phyloP scores from a whole-genome alignment of 495 filamentous ascomycete species.

The Aspergillus haitiensis region DNA sequence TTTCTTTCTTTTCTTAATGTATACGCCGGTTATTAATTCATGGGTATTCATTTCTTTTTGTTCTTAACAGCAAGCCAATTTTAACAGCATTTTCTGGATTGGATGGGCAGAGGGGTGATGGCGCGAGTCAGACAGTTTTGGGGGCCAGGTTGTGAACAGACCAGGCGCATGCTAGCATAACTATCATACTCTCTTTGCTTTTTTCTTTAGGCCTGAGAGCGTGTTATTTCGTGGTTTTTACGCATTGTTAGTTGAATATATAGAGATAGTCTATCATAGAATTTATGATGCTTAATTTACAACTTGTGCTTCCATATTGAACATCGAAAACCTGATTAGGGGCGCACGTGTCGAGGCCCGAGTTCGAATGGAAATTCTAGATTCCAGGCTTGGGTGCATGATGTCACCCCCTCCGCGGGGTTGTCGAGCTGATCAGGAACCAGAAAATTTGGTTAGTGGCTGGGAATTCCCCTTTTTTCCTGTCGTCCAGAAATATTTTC shows the following conservation, averaged over 20 bases:
- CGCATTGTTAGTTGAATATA: conserved; percentile 1
- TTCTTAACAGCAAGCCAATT: conserved; percentile 25
- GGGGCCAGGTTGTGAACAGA: conserved; percentile 23
- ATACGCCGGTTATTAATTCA: conserved; percentile 35
- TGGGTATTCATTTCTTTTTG: conserved; percentile 23
- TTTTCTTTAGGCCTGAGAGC: conserved; percentile 4
- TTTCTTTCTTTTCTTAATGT: conserved; percentile 18
- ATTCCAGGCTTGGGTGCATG: conserved; percentile 16
- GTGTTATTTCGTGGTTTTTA: conserved; percentile 1
- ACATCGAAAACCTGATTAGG: conserved; percentile 7
- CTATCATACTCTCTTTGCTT: neutral
- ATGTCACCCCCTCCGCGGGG: conserved; percentile 29
- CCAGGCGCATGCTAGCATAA: conserved; percentile 8
- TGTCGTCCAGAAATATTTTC: neutral
- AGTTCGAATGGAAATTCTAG: conserved; percentile 10
- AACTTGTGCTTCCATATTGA: neutral
- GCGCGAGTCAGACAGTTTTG: conserved; percentile 15
- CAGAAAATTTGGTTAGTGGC: conserved; percentile 16
- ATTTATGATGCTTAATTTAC: neutral
- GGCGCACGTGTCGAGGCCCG: conserved; percentile 10
- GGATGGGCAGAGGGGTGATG: conserved; percentile 17
- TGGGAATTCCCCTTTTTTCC: conserved; percentile 11
- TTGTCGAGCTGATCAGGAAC: conserved; percentile 23
- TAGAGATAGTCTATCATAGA: conserved; percentile 15
- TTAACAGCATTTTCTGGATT: conserved; percentile 14